Conservation (phyloP, 1,139 yeast species). For the Candida freyschussii region DNA sequence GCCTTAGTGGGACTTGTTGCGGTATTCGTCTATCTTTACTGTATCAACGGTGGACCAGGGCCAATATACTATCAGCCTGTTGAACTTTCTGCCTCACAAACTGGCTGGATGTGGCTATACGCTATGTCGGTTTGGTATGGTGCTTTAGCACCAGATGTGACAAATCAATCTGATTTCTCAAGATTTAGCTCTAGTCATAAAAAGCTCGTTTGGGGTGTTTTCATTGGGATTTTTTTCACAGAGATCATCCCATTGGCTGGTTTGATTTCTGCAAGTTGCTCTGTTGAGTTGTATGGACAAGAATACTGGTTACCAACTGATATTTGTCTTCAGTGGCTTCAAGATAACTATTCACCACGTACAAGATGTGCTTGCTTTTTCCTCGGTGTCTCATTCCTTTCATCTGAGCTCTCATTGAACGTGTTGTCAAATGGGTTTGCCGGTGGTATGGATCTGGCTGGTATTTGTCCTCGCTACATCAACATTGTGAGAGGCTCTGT, state of each 20-base stretch:
- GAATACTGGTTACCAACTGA: conserved; percentile 34
- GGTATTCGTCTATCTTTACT: conserved; percentile 27
- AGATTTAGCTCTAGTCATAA: conserved; percentile 32
- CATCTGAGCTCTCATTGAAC: conserved; percentile 34
- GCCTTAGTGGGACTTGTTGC: conserved; percentile 31
- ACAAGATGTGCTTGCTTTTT: conserved; percentile 38
- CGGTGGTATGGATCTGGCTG: conserved; percentile 41
- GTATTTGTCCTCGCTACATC: conserved; percentile 33
- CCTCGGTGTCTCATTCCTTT: conserved; percentile 30
- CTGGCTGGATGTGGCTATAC: conserved; percentile 30
- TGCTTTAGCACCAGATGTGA: conserved; percentile 33
- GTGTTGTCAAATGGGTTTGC: conserved; percentile 36
- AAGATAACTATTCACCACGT: conserved; percentile 28
- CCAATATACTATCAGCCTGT: conserved; percentile 25
- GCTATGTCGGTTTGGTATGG: conserved; percentile 33
- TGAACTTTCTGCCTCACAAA: conserved; percentile 17
- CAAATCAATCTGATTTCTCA: conserved; percentile 42
- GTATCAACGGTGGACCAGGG: conserved; percentile 29
- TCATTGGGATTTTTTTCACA: conserved; percentile 28
- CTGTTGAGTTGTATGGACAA: conserved; percentile 28
- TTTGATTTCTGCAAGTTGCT: conserved; percentile 32
- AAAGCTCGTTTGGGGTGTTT: conserved; percentile 24
- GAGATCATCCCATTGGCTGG: conserved; percentile 40
- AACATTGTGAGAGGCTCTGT: conserved; percentile 36
- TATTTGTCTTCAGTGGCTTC: conserved; percentile 31